These are phyloP conservation scores for Epichloe sp. DNA, from an alignment of 2,329 filamentous ascomycete species.

Conservation along the genomic window DNA sequence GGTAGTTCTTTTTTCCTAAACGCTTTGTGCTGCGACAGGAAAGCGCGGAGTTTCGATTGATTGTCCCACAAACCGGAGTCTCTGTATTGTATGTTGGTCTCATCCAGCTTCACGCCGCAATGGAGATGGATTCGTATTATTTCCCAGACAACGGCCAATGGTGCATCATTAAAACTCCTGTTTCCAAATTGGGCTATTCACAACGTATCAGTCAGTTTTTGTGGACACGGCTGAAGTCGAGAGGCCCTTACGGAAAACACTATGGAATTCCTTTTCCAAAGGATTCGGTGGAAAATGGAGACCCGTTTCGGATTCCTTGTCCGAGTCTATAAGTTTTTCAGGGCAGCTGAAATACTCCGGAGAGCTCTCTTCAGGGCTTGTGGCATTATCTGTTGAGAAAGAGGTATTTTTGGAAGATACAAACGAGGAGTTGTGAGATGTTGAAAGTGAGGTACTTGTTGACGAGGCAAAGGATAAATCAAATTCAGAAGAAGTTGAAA, in stretches of 20 bases:
- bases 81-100: slow-evolving; percentile 22
- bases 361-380: not conserved
- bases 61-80: slow-evolving; percentile 24
- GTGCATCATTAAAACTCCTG: slow-evolving; percentile 26
- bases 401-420: slow-evolving; percentile 4
- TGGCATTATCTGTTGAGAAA: not conserved
- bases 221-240: not conserved
- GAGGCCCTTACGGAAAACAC: slow-evolving; percentile 27
- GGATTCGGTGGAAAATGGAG: not conserved
- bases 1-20: slow-evolving; percentile 36
- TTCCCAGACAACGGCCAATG: slow-evolving; percentile 40
- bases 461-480: not conserved
- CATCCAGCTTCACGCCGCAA: slow-evolving; percentile 27
- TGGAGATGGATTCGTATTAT: slow-evolving; percentile 33
- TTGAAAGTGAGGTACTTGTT: not conserved
- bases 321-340: slow-evolving; percentile 6
- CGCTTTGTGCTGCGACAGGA: slow-evolving; percentile 23
- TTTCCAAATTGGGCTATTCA: slow-evolving; percentile 25
- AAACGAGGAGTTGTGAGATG: not conserved
- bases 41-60: slow-evolving; percentile 29
- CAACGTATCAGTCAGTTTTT: not conserved
- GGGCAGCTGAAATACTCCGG: slow-evolving; percentile 10
- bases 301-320: not conserved
- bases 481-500: not conserved
- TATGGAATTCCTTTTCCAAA: slow-evolving; percentile 16